Base-by-base conservation (phyloP, 2,329 filamentous ascomycete species). In the Penicillium sp. region DNA sequence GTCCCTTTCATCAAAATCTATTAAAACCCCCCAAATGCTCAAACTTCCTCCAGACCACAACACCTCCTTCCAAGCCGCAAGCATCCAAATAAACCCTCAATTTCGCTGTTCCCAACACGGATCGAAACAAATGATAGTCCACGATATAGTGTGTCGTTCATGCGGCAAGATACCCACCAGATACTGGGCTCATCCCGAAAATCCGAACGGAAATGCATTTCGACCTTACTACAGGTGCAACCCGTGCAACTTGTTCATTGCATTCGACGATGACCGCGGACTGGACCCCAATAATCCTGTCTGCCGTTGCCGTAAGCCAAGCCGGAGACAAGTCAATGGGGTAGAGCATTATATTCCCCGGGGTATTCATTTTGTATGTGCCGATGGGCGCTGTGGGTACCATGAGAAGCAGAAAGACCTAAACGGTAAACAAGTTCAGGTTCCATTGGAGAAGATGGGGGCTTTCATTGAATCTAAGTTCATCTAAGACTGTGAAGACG, bases 321-420 rank as follows among this genome's bases (percentile, higher is more conserved):
- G 34, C 30, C 27, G 44, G 20, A 32, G 31, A 18, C 44, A 41
- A 25, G 22, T 33, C 4, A 30, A 34, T 7, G 37, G 37, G 6
- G 6, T 20, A 1, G 7, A 12, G 9, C 32, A 37, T 11, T 18
- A 15, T n/a, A 13, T 30, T 11, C 31, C 25, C 2, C 17, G 38
- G 26, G 32, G 33, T 9, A 16, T 38, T 30, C 41, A 44, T 17
- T 46, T 37, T 41, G 41, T 41, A 18, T 46, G 44, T 15, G 18
- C 17, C 13, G 18, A 14, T n/a, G 37, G 41, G 8, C 3, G 6
- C 10, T 46, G 41, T 27, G 1, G 15, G 3, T 46, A 40, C 34
- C 37, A 44, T 25, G 13, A 17, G 9, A 7, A 30, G 4, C 22
- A 30, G 1, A 8, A 16, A 17, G 23, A 32, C 13, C 14, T 1